Evolutionary conservation across 2,329 filamentous ascomycete genomes (phyloP).

Genomic region (Aspergillus aculeatinus): DNA sequence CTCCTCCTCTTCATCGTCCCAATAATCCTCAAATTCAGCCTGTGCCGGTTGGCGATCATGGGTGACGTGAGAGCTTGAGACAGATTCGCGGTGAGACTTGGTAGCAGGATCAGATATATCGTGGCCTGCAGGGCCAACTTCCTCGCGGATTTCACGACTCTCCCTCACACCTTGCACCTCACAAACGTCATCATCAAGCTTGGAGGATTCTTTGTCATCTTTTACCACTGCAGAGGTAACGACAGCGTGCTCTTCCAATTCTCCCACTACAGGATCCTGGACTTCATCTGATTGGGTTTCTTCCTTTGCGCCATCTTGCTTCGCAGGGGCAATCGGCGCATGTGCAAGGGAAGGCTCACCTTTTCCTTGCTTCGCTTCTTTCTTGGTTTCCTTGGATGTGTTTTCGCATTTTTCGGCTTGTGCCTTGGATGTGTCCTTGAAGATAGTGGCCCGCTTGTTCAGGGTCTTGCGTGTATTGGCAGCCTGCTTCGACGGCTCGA

Average conservation of each 20-base stretch:
- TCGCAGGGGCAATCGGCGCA: constrained; percentile 14
- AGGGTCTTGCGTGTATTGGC: constrained; percentile 48
- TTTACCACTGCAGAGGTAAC: constrained; percentile 29
- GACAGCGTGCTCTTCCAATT: constrained; percentile 20
- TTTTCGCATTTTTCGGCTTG: constrained; percentile 32
- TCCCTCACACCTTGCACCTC: constrained; percentile 23
- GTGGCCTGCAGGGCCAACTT: neutral
- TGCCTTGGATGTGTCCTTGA: constrained; percentile 51
- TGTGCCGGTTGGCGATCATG: constrained; percentile 29
- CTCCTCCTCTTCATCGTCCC: constrained; percentile 74
- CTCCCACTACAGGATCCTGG: constrained; percentile 14
- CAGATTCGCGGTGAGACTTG: constrained; percentile 21
- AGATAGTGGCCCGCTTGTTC: constrained; percentile 56
- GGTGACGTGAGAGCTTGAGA: constrained; percentile 16
- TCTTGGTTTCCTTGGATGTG: constrained; percentile 32
- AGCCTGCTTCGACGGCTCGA: constrained; percentile 34
- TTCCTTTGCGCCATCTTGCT: constrained; percentile 16
- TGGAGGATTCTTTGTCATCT: constrained; percentile 26
- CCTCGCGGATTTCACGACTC: constrained; percentile 9
- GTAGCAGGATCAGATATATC: constrained; percentile 7
- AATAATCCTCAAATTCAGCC: constrained; percentile 67
- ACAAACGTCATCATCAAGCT: constrained; percentile 28
- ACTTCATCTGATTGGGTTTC: constrained; percentile 9
- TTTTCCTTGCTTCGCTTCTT: constrained; percentile 22
- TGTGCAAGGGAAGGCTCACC: constrained; percentile 15